A percentile compares a stretch with the other conserved stretches of the same genome.
Conservation (phyloP, 768 basidiomycete species). For the Kwoniella sp. region DNA sequence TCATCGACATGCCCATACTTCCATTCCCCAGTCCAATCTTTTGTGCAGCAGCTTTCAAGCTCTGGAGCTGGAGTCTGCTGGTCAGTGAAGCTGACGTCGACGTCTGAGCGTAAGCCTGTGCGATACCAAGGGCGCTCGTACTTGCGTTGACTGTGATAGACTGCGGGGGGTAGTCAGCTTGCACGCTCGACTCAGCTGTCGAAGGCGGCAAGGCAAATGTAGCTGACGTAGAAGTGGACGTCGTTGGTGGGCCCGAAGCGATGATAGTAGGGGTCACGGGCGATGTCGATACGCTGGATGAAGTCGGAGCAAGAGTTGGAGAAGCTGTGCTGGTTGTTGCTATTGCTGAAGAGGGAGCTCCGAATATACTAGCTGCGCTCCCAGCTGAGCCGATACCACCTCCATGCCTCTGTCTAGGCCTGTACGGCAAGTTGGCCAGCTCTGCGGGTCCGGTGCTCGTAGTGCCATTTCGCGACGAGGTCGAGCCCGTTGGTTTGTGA, state of each 20-base stretch:
- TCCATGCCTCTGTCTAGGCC: conserved; percentile 48
- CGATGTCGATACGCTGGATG: conserved; percentile 10
- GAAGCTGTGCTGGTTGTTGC: conserved; percentile 11
- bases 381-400: conserved; percentile 29
- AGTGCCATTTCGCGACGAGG: neutral
- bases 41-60: conserved; percentile 56
- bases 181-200: conserved; percentile 22
- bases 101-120: neutral
- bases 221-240: conserved; percentile 45
- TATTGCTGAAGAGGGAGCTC: neutral
- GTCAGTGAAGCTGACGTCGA: conserved; percentile 34
- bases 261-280: conserved; percentile 30
- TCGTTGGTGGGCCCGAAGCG: conserved; percentile 32
- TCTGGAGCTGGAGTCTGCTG: conserved; percentile 52
- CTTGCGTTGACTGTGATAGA: neutral
- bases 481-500: conserved; percentile 16
- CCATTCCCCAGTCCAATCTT: conserved; percentile 53
- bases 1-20: conserved; percentile 55
- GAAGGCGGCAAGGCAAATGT: conserved; percentile 46
- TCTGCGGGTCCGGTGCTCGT: conserved; percentile 2
- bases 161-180: conserved; percentile 1
- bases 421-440: conserved; percentile 43
- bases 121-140: neutral
- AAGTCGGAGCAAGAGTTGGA: conserved; percentile 10
- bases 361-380: conserved; percentile 23